Evolutionary conservation across 495 filamentous ascomycete genomes (phyloP).

Genomic region (Cenococcum geophilum): DNA sequence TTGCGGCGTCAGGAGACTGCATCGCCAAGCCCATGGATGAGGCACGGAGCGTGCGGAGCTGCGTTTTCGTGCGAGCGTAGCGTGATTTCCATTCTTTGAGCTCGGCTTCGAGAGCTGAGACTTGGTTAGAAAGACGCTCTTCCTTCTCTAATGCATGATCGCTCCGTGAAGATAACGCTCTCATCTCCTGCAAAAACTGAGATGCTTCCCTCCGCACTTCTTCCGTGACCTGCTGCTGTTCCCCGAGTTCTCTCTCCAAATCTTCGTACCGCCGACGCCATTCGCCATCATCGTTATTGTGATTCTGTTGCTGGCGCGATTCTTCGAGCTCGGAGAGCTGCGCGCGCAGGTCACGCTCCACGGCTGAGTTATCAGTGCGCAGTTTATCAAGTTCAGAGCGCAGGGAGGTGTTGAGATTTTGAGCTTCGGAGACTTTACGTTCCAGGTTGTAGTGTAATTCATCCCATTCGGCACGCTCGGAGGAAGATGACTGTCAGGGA

Average conservation of each 20-base stretch:
- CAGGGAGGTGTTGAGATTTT: conserved; percentile 68
- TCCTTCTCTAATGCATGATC: conserved; percentile 75
- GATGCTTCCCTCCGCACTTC: conserved; percentile 82
- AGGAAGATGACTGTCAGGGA: conserved; percentile 33
- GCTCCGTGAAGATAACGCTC: conserved; percentile 69
- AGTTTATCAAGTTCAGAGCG: conserved; percentile 70
- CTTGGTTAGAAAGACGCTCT: conserved; percentile 62
- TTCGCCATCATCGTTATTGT: conserved; percentile 41
- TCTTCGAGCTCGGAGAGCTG: conserved; percentile 52
- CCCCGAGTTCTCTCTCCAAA: conserved; percentile 65
- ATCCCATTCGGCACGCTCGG: conserved; percentile 63
- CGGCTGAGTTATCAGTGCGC: conserved; percentile 57
- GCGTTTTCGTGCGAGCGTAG: conserved; percentile 80
- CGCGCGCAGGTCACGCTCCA: conserved; percentile 56
- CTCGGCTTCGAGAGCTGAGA: conserved; percentile 70
- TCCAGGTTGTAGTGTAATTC: conserved; percentile 69
- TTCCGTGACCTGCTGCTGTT: conserved; percentile 76
- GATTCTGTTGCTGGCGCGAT: conserved; percentile 7
- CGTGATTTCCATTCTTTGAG: conserved; percentile 82
- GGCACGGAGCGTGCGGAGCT: conserved; percentile 72
- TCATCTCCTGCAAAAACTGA: conserved; percentile 84
- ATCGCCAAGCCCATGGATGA: conserved; percentile 64
- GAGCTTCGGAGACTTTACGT: conserved; percentile 67
- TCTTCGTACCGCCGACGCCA: conserved; percentile 53
- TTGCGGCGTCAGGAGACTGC: conserved; percentile 50